phyloP scores from a whole-genome alignment of 2,329 filamentous ascomycete genomes.

The Huntiella decipiens region DNA sequence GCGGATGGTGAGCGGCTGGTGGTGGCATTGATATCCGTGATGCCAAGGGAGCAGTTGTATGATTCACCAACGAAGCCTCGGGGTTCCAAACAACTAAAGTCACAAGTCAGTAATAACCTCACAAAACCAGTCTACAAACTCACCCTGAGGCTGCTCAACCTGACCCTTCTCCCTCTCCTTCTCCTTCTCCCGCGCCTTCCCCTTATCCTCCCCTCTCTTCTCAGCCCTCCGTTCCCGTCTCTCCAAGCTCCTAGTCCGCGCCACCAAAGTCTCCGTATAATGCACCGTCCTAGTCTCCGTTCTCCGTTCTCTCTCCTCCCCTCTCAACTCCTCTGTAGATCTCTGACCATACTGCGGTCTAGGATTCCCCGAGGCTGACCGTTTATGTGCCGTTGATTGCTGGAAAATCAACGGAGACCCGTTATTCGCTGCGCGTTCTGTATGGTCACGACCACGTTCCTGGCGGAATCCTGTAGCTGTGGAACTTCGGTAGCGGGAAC shows the following conservation, averaged over 20 bases:
- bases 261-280: slow-evolving; percentile 42
- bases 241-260: slow-evolving; percentile 40
- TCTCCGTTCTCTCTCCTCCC: slow-evolving; percentile 28
- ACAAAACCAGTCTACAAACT: slow-evolving; percentile 11
- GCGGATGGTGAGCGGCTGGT: slow-evolving; percentile 46
- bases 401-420: slow-evolving; percentile 17
- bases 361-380: slow-evolving; percentile 37
- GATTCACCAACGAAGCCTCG: slow-evolving; percentile 51
- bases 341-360: slow-evolving; percentile 19
- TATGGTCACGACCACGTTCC: slow-evolving; percentile 17
- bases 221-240: slow-evolving; percentile 23
- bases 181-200: slow-evolving; percentile 22
- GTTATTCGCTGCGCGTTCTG: slow-evolving; percentile 16
- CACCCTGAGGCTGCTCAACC: slow-evolving; percentile 32
- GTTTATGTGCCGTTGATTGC: slow-evolving; percentile 27
- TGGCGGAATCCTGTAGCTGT: slow-evolving; percentile 17
- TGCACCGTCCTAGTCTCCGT: slow-evolving; percentile 39
- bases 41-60: slow-evolving; percentile 54
- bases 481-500: slow-evolving; percentile 9
- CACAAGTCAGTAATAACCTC: background rate
- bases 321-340: slow-evolving; percentile 26
- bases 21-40: slow-evolving; percentile 44
- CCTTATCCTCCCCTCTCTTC: slow-evolving; percentile 22
- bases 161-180: slow-evolving; percentile 27
- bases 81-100: slow-evolving; percentile 50